phyloP scores from a whole-genome alignment of 345 rosid species.

The Brassica cretica region DNA sequence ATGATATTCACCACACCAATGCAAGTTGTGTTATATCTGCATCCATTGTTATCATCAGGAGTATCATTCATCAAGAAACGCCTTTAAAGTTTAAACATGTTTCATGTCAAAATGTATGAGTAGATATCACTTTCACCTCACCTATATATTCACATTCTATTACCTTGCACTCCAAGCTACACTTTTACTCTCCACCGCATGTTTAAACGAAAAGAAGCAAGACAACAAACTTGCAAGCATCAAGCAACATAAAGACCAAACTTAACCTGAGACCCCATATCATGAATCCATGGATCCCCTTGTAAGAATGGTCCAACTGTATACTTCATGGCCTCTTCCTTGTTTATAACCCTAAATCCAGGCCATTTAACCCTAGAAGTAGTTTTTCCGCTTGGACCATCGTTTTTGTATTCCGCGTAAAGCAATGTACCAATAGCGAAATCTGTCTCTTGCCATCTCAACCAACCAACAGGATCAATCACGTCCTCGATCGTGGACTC shows the following conservation, averaged over 20 bases:
- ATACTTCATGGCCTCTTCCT: conserved; percentile 54
- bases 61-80: background rate
- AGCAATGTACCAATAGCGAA: conserved; percentile 52
- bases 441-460: conserved; percentile 55
- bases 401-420: conserved; percentile 71
- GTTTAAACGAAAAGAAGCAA: background rate
- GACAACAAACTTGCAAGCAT: conserved; percentile 1
- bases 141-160: conserved; percentile 24
- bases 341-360: conserved; percentile 53
- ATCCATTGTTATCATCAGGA: background rate
- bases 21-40: background rate
- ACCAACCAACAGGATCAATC: conserved; percentile 76
- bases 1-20: no score
- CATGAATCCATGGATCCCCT: conserved; percentile 53
- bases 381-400: conserved; percentile 56
- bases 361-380: conserved; percentile 68
- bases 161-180: background rate
- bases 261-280: conserved; percentile 43
- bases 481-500: conserved; percentile 65
- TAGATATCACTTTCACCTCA: background rate
- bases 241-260: conserved; percentile 43
- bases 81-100: background rate
- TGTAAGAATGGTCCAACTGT: conserved; percentile 63
- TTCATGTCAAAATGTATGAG: background rate
- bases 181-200: conserved; percentile 1